phyloP scores from a whole-genome alignment of 768 basidiomycete genomes.

The Arthromyces matolae region DNA sequence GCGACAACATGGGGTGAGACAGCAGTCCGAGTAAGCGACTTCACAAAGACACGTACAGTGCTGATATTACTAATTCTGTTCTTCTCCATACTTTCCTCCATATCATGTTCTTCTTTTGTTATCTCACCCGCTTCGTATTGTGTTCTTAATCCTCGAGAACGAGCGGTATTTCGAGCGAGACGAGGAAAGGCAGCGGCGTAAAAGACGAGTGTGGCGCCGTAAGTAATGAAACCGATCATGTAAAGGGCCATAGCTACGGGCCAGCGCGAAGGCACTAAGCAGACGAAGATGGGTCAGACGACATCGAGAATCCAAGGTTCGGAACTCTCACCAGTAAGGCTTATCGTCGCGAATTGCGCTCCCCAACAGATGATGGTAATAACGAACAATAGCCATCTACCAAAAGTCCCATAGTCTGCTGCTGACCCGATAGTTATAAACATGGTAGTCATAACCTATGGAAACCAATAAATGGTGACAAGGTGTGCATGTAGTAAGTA shows the following conservation, averaged over 20 bases:
- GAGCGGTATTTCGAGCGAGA: slow-evolving; percentile 73
- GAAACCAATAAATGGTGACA: background rate
- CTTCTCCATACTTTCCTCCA: slow-evolving; percentile 77
- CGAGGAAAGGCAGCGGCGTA: slow-evolving; percentile 78
- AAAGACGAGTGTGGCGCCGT: slow-evolving; percentile 80
- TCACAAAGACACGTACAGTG: slow-evolving; percentile 45
- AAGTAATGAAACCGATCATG: slow-evolving; percentile 75
- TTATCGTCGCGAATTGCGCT: slow-evolving; percentile 74
- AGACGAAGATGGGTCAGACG: background rate
- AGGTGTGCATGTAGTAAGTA: background rate
- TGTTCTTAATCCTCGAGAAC: slow-evolving; percentile 50
- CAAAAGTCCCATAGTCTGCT: slow-evolving; percentile 73
- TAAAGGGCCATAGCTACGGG: slow-evolving; percentile 72
- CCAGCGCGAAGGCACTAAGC: slow-evolving; percentile 64
- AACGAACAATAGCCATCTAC: slow-evolving; percentile 72
- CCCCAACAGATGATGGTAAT: slow-evolving; percentile 77
- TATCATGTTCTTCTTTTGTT: slow-evolving; percentile 59
- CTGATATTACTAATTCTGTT: slow-evolving; percentile 83
- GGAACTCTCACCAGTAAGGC: slow-evolving; percentile 54
- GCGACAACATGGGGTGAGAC: background rate
- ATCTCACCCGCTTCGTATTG: slow-evolving; percentile 61
- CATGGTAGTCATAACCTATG: slow-evolving; percentile 77
- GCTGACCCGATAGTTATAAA: slow-evolving; percentile 79
- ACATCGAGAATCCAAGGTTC: background rate
- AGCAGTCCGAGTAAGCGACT: too few relatives aligned